A percentile compares a stretch with the other conserved stretches of the same genome.
phyloP scores from a whole-genome alignment of 2,329 filamentous ascomycete species.

The Aureobasidium lini region DNA sequence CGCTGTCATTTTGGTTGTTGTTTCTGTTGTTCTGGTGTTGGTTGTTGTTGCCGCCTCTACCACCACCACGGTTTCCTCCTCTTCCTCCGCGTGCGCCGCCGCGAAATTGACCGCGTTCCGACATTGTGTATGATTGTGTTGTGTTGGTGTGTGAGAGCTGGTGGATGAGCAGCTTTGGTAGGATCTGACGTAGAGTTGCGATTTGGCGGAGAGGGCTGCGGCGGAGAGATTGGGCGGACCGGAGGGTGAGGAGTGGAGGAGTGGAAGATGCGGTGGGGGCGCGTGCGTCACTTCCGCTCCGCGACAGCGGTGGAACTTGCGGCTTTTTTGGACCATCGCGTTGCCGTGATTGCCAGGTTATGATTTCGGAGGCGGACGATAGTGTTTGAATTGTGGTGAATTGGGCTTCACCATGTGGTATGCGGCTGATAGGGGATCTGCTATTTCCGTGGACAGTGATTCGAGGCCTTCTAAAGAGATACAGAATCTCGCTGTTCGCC shows the following conservation, averaged over 20 bases:
- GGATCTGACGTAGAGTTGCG: slow-evolving; percentile 2
- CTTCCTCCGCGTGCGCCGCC: slow-evolving; percentile 39
- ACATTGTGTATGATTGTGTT: slow-evolving; percentile 34
- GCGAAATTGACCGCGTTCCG: slow-evolving; percentile 48
- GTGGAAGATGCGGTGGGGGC: background rate
- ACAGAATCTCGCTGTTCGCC: too few relatives aligned
- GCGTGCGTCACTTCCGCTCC: background rate
- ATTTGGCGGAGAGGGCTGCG: background rate
- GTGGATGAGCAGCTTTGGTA: background rate
- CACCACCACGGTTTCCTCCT: slow-evolving; percentile 32
- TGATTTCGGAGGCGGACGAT: background rate
- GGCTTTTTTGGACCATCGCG: background rate
- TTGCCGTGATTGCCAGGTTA: background rate
- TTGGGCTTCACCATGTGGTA: too few relatives aligned
- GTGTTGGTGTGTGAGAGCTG: background rate
- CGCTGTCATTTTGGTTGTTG: slow-evolving; percentile 19
- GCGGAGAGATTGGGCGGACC: background rate
- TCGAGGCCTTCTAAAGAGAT: too few relatives aligned
- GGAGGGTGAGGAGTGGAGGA: background rate
- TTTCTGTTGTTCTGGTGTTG: slow-evolving; percentile 22
- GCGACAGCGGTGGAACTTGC: background rate
- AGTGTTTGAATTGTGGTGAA: too few relatives aligned
- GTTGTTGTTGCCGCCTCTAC: slow-evolving; percentile 23
- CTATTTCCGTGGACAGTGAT: too few relatives aligned
- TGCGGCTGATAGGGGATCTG: too few relatives aligned